Evolutionary conservation across 2,329 filamentous ascomycete species (phyloP), one percentile per base, ranked within the genome.

Genomic region (Colletotrichum karsti): DNA sequence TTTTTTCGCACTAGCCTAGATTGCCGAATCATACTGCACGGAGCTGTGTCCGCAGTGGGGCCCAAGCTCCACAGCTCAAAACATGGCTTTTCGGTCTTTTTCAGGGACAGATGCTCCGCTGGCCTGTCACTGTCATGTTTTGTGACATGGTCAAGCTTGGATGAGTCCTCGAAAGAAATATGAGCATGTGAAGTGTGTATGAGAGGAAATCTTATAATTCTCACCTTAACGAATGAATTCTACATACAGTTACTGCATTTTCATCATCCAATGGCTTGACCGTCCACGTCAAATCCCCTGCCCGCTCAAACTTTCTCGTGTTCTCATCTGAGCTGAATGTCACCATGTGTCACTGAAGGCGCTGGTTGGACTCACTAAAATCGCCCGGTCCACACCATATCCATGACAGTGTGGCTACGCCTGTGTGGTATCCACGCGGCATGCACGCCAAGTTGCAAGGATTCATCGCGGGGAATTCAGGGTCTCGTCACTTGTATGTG

Each of bases 361-460:
- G 13, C 41, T 59, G 42, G 56, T 50, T 59, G 56, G 56, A 26
- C 56, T 50, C 42, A 53, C 20, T 13, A 22, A 44, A 13, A 15
- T 28, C 13, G 22, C 24, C 41, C 18, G 57, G 33, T 28, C 57
- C 57, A 60, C 57, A 39, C 20, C 10, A 51, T 18, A 51, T 60
- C 57, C 57, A 60, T 60, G 33, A 51, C 7, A 30, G 44, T 39
- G 57, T 60, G 57, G 57, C 57, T 60, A 42, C 57, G 2, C n/a
- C 10, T 30, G 44, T 48, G 57, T 2, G 44, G 57, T 51, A 39
- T 39, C 57, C 57, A 60, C 44, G 57, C 57, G 44, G 44, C 28
- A 51, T 60, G 57, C 57, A 60, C 44, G 57, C 57, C 57, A 60
- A 60, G 57, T 60, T 60, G 57, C 57, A 60, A 39, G 57, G 57